Conservation (phyloP, 805 yeast species). For the Metschnikowia cubensis region DNA sequence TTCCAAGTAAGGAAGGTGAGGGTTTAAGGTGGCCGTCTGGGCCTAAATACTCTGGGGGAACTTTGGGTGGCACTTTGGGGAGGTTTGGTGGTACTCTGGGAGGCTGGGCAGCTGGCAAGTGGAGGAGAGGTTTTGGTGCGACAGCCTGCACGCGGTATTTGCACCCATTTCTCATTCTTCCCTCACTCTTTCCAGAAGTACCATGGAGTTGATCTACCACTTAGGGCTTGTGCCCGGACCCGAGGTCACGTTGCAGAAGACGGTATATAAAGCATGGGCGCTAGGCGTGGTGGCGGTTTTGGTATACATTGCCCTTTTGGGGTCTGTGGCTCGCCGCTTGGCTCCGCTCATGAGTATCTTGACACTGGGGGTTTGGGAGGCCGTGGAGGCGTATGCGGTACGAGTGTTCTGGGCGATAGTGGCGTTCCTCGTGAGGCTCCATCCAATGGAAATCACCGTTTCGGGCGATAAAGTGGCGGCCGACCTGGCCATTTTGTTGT, state of each 20-base stretch:
- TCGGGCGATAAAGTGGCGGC: conserved; percentile 40
- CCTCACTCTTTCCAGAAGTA: not conserved
- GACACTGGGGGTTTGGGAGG: conserved; percentile 8
- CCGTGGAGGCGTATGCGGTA: conserved; percentile 2
- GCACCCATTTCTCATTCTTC: not conserved
- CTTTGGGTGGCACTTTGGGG: too few species aligned
- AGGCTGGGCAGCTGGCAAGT: too few species aligned
- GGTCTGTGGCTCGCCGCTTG: conserved; percentile 21
- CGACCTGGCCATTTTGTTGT: conserved; percentile 36
- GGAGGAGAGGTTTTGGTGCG: too few species aligned
- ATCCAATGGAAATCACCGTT: conserved; percentile 31
- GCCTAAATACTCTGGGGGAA: too few species aligned
- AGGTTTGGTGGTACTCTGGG: too few species aligned
- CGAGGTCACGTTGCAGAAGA: conserved; percentile 9
- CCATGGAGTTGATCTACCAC: conserved; percentile 31
- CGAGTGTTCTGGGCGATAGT: conserved; percentile 16
- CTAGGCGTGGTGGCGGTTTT: conserved; percentile 17
- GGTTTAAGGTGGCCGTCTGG: too few species aligned
- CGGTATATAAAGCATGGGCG: conserved; percentile 16
- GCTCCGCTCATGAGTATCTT: conserved; percentile 11
- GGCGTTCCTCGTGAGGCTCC: conserved; percentile 9
- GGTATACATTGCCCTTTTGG: conserved; percentile 12
- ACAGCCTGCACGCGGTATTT: too few species aligned
- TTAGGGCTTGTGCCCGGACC: conserved; percentile 26
- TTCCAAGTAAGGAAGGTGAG: too few species aligned